Conservation (phyloP, 352 stramenopile genomes). For the Phytopythium sindhum region DNA sequence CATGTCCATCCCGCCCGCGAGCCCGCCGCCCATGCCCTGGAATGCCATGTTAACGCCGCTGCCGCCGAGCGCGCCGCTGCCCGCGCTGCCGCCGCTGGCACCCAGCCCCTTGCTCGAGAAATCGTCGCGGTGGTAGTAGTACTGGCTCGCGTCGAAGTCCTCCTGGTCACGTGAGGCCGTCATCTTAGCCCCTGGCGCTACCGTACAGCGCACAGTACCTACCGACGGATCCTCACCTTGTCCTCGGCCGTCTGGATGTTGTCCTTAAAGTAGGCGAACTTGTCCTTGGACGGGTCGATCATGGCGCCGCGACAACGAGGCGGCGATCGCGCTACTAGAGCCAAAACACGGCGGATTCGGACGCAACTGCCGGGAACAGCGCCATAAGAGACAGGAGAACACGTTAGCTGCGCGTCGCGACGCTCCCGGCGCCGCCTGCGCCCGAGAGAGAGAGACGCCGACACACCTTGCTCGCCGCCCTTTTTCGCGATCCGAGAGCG, state of each 20-base stretch:
- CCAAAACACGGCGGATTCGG: not conserved
- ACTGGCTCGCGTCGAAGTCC: slow-evolving; percentile 86
- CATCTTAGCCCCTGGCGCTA: not conserved
- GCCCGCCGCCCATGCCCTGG: slow-evolving; percentile 40
- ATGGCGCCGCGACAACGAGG: slow-evolving; percentile 21
- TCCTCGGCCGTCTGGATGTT: slow-evolving; percentile 88
- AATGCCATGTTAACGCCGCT: slow-evolving; percentile 38
- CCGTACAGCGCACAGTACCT: too few relatives aligned
- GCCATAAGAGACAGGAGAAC: not conserved
- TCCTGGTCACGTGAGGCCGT: slow-evolving; percentile 21
- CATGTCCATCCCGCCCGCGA: slow-evolving; percentile 24
- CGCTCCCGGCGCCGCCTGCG: not conserved
- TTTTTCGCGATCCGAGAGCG: not conserved
- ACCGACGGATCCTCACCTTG: slow-evolving; percentile 38
- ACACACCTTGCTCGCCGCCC: not conserved
- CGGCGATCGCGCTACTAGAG: not conserved
- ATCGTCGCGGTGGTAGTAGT: slow-evolving; percentile 86
- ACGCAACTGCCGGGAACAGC: not conserved
- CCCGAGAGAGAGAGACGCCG: not conserved
- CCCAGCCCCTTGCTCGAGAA: slow-evolving; percentile 39
- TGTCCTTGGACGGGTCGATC: slow-evolving; percentile 88
- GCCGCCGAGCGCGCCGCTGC: slow-evolving; percentile 16
- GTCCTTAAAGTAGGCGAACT: slow-evolving; percentile 89
- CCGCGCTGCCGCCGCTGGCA: slow-evolving; percentile 3
- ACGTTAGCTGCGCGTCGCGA: not conserved